phyloP scores from a whole-genome alignment of 495 filamentous ascomycete genomes.

The Aspergillus egyptiacus region DNA sequence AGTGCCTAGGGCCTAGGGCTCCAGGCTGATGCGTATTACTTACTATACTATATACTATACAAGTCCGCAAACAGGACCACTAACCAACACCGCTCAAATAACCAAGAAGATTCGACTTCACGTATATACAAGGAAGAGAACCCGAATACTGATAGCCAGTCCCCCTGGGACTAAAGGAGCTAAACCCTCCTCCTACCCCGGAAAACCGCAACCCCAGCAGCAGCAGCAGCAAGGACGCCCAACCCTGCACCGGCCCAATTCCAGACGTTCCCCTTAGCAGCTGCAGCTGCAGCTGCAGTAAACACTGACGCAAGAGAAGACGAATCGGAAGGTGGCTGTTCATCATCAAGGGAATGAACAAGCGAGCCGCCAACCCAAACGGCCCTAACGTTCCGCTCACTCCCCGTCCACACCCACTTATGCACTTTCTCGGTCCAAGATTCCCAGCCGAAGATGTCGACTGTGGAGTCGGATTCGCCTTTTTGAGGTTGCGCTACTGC shows the following conservation, averaged over 20 bases:
- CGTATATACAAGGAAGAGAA: no score
- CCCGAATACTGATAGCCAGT: no score
- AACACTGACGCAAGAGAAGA: neutral
- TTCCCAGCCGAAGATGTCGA: conserved; percentile 87
- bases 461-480: conserved; percentile 20
- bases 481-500: no score
- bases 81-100: no score
- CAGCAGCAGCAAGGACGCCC: neutral
- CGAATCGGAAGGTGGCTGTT: neutral
- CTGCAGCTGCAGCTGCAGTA: neutral
- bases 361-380: conserved; percentile 78
- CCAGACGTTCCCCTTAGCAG: neutral
- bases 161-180: no score
- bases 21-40: no score
- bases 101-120: no score
- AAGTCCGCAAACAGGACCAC: no score
- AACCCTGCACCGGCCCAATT: neutral
- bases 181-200: neutral
- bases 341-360: conserved; percentile 52
- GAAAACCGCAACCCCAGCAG: neutral
- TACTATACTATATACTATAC: no score
- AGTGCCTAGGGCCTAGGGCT: no score
- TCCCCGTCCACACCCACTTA: conserved; percentile 87
- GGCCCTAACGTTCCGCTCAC: conserved; percentile 71
- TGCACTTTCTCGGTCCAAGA: conserved; percentile 66